Base-by-base conservation (phyloP, 768 basidiomycete species). In the Tremella fuciformis region DNA sequence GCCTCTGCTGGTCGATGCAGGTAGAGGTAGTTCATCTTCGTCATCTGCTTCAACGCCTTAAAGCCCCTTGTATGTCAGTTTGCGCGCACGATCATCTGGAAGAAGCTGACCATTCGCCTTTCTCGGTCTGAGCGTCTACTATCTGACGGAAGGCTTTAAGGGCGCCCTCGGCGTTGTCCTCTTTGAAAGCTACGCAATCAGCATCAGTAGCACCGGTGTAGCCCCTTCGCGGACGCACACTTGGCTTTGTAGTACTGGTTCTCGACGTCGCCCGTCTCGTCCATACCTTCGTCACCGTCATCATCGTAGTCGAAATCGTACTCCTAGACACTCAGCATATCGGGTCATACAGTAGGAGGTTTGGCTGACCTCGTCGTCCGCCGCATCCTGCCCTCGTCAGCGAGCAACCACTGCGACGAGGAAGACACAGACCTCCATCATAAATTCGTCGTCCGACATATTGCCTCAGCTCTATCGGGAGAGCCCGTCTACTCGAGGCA, bases 181-280 rank as follows among this genome's bases (percentile, higher is more conserved):
- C 92, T 76, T 94, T 96, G 79, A 90, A 86, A 25, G 87, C 92
- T 93, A 65, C 26, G n/a, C 6, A n/a, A 13, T 65, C 49, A 65
- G 51, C 29, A 44, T 29, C 41, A 21, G 8, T 4, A 41, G 13
- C 39, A 42, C 18, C 29, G 11, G 11, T 34, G 29, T 34, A 34
- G 29, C 29, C 29, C 29, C 6, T 34, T 34, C 11, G 6, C 29
- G 13, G 39, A 77, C 86, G 52, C 65, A 97, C 94, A 86, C 78
- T 99, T 99, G 11, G 96, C 96, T 50, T 86, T 88, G 77, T 98
- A 98, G 79, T 99, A 99, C 84, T 92, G 85, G 74, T 99, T 99
- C 80, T 99, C 96, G 46, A 96, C 85, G 78, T 96, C 93, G 22
- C 85, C 88, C 53, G 84, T 88, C 50, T 83, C 88, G 1, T 88